phyloP scores from a whole-genome alignment of 2,329 filamentous ascomycete genomes.

The Neofusicoccum cordaticola region DNA sequence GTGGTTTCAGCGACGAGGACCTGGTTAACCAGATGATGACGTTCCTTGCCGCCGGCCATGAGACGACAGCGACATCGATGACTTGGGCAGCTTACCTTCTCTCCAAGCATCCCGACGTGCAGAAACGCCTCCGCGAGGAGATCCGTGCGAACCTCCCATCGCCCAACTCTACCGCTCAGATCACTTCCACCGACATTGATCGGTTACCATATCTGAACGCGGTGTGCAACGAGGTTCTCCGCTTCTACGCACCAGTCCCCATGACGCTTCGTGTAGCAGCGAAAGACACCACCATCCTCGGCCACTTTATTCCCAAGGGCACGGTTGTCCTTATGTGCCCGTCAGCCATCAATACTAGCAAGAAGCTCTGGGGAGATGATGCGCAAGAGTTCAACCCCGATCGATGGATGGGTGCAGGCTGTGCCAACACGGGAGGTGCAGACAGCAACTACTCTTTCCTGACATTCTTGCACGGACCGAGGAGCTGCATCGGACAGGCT shows the following conservation, averaged over 20 bases:
- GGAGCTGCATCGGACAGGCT: constrained; percentile 77
- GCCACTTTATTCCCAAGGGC: constrained; percentile 65
- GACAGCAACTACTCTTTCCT: constrained; percentile 72
- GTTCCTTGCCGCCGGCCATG: constrained; percentile 70
- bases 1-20: constrained; percentile 72
- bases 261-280: constrained; percentile 65
- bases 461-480: constrained; percentile 82
- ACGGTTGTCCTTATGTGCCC: constrained; percentile 65
- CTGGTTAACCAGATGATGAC: constrained; percentile 90
- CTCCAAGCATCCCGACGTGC: constrained; percentile 48
- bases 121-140: constrained; percentile 50
- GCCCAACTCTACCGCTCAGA: constrained; percentile 38
- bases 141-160: constrained; percentile 48
- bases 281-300: constrained; percentile 63
- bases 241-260: constrained; percentile 69
- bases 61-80: constrained; percentile 55
- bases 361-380: constrained; percentile 71
- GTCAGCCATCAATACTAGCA: constrained; percentile 67
- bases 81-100: constrained; percentile 56
- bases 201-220: constrained; percentile 76
- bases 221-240: constrained; percentile 73
- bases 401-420: constrained; percentile 48
- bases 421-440: constrained; percentile 65
- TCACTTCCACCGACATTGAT: constrained; percentile 62
- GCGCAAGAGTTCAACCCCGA: constrained; percentile 73